These are phyloP conservation scores for Zhuliangozyma parablackwelliae DNA, from an alignment of 1,139 yeast species.

Conservation along the genomic window DNA sequence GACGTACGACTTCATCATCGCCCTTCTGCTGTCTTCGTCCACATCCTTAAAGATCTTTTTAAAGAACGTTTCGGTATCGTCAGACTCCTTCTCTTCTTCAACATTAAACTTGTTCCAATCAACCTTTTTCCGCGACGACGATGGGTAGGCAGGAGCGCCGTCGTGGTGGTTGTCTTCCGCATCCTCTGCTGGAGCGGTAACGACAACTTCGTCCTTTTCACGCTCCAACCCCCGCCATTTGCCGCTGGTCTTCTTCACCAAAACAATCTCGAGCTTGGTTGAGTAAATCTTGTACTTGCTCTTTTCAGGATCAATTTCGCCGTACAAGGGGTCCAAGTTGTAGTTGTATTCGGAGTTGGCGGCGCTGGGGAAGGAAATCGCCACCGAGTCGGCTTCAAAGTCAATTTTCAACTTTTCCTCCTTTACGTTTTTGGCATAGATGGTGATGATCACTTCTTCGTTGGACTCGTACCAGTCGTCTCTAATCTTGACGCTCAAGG, in stretches of 20 bases:
- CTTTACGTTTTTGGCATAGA: conserved; percentile 67
- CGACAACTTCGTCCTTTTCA: conserved; percentile 8
- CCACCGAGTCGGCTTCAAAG: conserved; percentile 28
- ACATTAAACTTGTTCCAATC: conserved; percentile 72
- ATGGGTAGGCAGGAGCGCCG: conserved; percentile 41
- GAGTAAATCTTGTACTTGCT: conserved; percentile 54
- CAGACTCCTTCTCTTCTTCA: conserved; percentile 44
- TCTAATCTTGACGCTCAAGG: conserved; percentile 45
- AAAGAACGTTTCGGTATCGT: conserved; percentile 67
- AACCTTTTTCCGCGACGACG: conserved; percentile 54
- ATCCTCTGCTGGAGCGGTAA: background rate
- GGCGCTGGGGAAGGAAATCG: conserved; percentile 44
- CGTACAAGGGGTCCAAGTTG: conserved; percentile 47
- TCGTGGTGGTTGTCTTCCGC: conserved; percentile 8
- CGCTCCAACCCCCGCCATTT: conserved; percentile 47
- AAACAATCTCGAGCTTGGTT: conserved; percentile 69
- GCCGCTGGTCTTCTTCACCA: conserved; percentile 30
- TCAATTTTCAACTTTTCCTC: conserved; percentile 34
- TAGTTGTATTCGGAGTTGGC: conserved; percentile 46
- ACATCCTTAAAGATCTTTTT: conserved; percentile 69
- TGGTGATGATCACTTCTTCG: conserved; percentile 55
- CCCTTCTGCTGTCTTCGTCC: conserved; percentile 83
- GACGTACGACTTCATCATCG: conserved; percentile 95
- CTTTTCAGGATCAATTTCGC: conserved; percentile 41
- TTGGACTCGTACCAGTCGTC: conserved; percentile 79